A percentile compares a stretch with the other conserved stretches of the same genome.
phyloP scores from a whole-genome alignment of 345 rosid species.

The Alliaria petiolata region DNA sequence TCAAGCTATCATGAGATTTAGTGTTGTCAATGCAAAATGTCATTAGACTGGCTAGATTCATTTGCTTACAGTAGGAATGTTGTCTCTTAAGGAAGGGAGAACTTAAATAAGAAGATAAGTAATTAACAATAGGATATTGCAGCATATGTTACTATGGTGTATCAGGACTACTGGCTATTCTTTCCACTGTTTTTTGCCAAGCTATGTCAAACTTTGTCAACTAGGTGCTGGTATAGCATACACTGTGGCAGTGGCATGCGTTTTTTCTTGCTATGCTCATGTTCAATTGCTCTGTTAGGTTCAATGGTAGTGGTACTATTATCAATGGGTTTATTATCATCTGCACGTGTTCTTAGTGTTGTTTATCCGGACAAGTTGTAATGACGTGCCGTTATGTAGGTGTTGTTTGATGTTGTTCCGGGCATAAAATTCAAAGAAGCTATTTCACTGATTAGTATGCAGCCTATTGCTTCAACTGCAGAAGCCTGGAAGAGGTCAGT shows the following conservation, averaged over 20 bases:
- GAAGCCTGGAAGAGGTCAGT: conserved; percentile 84
- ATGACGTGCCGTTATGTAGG: conserved; percentile 46
- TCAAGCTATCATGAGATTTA: not conserved
- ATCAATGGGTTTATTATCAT: not conserved
- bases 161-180: conserved; percentile 6
- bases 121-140: not conserved
- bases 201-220: no score
- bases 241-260: conserved; percentile 8
- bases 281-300: not conserved
- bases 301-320: not conserved
- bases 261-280: conserved; percentile 3
- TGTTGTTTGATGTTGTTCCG: conserved; percentile 92
- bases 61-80: no score
- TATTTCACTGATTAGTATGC: conserved; percentile 83
- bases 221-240: no score
- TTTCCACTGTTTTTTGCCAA: no score
- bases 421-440: conserved; percentile 83
- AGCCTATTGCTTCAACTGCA: conserved; percentile 75
- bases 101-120: not conserved
- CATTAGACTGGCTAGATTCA: not conserved
- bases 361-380: not conserved
- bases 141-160: not conserved
- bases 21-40: not conserved
- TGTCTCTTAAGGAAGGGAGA: not conserved
- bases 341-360: not conserved